Conservation (phyloP, 495 filamentous ascomycete species). For the Podospora bellae-mahoneyi region DNA sequence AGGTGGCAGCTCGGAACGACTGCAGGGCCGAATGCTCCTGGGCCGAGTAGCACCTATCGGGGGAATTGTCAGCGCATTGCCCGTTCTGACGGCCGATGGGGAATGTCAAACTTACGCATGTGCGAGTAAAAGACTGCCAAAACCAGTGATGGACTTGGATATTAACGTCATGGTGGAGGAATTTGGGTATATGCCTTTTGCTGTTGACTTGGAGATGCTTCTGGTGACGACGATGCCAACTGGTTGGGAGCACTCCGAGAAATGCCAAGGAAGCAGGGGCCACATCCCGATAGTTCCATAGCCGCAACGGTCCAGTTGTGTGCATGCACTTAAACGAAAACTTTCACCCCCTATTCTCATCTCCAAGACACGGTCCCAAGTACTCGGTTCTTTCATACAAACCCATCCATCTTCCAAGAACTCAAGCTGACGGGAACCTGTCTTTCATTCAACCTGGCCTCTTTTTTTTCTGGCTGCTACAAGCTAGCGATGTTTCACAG, state of each 20-base stretch:
- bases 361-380: background rate
- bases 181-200: background rate
- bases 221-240: slow-evolving; percentile 12
- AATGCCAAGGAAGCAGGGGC: background rate
- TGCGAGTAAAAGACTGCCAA: slow-evolving; percentile 64
- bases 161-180: slow-evolving; percentile 57
- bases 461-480: background rate
- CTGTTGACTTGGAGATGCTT: background rate
- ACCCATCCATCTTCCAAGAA: background rate
- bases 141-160: slow-evolving; percentile 58
- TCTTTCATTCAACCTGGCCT: background rate
- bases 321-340: background rate
- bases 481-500: background rate
- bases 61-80: slow-evolving; percentile 7
- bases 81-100: slow-evolving; percentile 9
- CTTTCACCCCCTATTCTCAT: background rate
- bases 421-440: background rate
- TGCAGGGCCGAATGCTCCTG: slow-evolving; percentile 75
- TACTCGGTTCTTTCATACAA: background rate
- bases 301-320: too few relatives aligned
- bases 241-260: background rate
- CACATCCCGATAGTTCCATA: background rate
- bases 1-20: slow-evolving; percentile 51
- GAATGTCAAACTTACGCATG: slow-evolving; percentile 59
- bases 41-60: slow-evolving; percentile 73